Conservation (phyloP, 2,329 filamentous ascomycete species). For the Phyllosticta paracitricarpa region DNA sequence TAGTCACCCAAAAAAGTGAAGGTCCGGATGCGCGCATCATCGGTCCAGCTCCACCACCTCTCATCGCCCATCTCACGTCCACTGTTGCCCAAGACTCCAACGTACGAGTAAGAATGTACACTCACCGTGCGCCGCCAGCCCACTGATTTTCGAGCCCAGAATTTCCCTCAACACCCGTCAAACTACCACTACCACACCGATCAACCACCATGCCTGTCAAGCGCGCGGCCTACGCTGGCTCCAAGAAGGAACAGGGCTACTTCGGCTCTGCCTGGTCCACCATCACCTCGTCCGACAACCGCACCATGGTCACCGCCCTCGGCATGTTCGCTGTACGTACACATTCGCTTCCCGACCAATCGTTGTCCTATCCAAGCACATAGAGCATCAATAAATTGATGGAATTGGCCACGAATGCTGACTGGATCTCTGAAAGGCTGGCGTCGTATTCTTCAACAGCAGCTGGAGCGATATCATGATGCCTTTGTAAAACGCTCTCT, state of each 20-base stretch:
- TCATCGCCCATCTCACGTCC: slow-evolving; percentile 1
- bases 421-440: slow-evolving; percentile 26
- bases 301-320: slow-evolving; percentile 37
- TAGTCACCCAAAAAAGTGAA: slow-evolving; percentile 10
- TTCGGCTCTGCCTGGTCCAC: slow-evolving; percentile 23
- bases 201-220: slow-evolving; percentile 5
- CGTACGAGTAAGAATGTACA: background rate
- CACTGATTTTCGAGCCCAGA: background rate
- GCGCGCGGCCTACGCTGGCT: background rate
- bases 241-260: background rate
- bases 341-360: background rate
- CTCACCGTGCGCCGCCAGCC: background rate
- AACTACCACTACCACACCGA: background rate
- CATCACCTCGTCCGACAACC: slow-evolving; percentile 39
- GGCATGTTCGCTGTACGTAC: slow-evolving; percentile 41
- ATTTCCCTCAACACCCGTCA: background rate
- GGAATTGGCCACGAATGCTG: background rate
- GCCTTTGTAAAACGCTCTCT: slow-evolving; percentile 32
- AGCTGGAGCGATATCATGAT: slow-evolving; percentile 43
- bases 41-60: background rate
- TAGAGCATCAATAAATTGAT: background rate
- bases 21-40: slow-evolving; percentile 1
- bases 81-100: background rate
- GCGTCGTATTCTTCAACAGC: slow-evolving; percentile 43
- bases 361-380: background rate